Evolutionary conservation across 1,139 yeast genomes (phyloP).

Genomic region (Nakaseomyces kungkrabaensis): DNA sequence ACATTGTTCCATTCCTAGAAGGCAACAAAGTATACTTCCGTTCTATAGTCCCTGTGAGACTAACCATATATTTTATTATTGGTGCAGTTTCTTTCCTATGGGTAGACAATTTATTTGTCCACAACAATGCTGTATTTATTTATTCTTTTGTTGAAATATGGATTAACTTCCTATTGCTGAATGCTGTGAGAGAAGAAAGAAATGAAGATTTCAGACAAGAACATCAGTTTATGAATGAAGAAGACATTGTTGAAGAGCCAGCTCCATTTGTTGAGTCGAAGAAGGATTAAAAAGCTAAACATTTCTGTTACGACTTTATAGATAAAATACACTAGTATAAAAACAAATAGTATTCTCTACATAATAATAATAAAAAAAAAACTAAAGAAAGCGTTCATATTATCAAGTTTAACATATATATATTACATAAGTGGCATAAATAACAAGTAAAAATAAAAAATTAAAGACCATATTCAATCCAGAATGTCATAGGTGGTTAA

Average conservation of each 20-base stretch:
- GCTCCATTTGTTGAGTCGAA: conserved; percentile 4
- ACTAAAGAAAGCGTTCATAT: too few species aligned
- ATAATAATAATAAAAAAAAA: neutral
- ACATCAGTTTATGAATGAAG: conserved; percentile 12
- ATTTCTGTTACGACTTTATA: neutral
- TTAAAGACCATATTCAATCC: neutral
- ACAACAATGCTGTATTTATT: conserved; percentile 53
- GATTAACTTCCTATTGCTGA: conserved; percentile 57
- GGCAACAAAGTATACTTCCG: conserved; percentile 51
- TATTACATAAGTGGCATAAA: neutral
- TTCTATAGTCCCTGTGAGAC: conserved; percentile 57
- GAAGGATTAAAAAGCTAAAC: neutral
- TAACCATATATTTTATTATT: conserved; percentile 44
- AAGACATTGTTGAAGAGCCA: conserved; percentile 7
- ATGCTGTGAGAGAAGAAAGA: conserved; percentile 54
- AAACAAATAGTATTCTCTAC: neutral
- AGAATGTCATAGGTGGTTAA: neutral
- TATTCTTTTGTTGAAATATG: conserved; percentile 62
- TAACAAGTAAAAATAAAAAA: neutral
- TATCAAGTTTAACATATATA: neutral
- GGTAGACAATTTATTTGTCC: conserved; percentile 36
- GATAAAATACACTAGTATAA: neutral
- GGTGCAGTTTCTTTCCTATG: conserved; percentile 33
- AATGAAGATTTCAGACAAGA: conserved; percentile 23
- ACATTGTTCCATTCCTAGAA: conserved; percentile 50